Evolutionary conservation across 331 rosid species (phyloP).

Genomic region (Pyracantha coccinea): DNA sequence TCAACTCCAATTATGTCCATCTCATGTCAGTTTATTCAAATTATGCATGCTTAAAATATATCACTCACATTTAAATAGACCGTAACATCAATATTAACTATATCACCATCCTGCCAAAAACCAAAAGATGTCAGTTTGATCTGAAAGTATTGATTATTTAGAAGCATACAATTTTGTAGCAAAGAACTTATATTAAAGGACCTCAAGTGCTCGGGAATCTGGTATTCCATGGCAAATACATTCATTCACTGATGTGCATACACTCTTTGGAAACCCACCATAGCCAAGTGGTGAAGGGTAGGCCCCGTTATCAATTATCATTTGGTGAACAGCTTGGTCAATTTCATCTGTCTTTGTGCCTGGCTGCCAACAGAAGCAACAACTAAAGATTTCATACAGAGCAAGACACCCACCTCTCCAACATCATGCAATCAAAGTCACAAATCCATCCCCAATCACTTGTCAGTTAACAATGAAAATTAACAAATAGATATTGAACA

Average conservation of each 20-base stretch:
- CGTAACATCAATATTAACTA: conserved; percentile 86
- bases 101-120: conserved; percentile 85
- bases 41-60: not conserved
- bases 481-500: not conserved
- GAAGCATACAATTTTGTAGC: not conserved
- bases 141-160: not conserved
- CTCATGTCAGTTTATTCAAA: not conserved
- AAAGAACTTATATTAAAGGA: conserved; percentile 18
- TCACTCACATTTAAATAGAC: conserved; percentile 82
- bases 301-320: conserved; percentile 92
- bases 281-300: conserved; percentile 98
- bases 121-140: not conserved
- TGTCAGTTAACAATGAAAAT: not conserved
- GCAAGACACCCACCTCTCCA: not conserved
- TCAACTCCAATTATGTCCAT: not conserved
- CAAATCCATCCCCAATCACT: conserved; percentile 3
- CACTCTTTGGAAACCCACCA: conserved; percentile 94
- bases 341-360: conserved; percentile 89
- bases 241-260: conserved; percentile 96
- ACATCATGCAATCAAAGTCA: not conserved
- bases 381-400: conserved; percentile 17
- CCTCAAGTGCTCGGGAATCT: conserved; percentile 87
- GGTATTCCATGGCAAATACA: conserved; percentile 99
- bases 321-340: conserved; percentile 90
- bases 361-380: conserved; percentile 82